phyloP scores from a whole-genome alignment of 2,329 filamentous ascomycete genomes.

The Paradendryphiella salina region DNA sequence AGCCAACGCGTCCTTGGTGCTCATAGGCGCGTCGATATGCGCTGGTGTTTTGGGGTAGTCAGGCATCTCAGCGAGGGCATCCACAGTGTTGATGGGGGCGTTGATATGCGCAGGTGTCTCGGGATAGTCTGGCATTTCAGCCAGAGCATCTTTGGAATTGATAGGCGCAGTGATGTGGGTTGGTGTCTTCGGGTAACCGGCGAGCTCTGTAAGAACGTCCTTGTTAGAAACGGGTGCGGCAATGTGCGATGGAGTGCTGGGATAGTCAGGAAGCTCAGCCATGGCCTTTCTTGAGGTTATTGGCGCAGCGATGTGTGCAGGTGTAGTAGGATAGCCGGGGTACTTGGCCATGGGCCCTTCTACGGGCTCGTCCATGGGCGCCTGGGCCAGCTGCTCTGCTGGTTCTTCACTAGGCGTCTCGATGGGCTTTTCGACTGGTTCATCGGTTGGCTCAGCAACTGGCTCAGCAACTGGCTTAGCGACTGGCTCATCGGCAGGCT shows the following conservation, averaged over 20 bases:
- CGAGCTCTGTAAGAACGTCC: slow-evolving; percentile 23
- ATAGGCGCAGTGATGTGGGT: slow-evolving; percentile 28
- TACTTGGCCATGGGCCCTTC: slow-evolving; percentile 32
- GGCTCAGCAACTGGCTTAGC: no score
- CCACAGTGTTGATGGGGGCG: slow-evolving; percentile 7
- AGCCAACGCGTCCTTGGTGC: background rate
- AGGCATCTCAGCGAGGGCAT: slow-evolving; percentile 15
- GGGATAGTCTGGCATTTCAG: slow-evolving; percentile 29
- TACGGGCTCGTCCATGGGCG: slow-evolving; percentile 29
- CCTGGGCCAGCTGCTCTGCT: slow-evolving; percentile 8
- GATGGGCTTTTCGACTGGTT: no score
- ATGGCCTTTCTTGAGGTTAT: slow-evolving; percentile 23
- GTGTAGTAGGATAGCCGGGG: slow-evolving; percentile 17
- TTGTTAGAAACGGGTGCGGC: slow-evolving; percentile 21
- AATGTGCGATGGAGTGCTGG: slow-evolving; percentile 31
- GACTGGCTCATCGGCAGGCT: background rate
- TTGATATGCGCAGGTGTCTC: slow-evolving; percentile 26
- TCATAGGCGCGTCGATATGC: slow-evolving; percentile 10
- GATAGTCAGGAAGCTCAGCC: slow-evolving; percentile 25
- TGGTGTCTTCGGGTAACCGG: slow-evolving; percentile 32
- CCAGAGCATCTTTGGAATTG: slow-evolving; percentile 19
- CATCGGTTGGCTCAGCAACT: no score
- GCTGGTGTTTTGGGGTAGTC: slow-evolving; percentile 11
- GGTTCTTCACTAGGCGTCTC: background rate
- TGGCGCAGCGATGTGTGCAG: slow-evolving; percentile 21